Conservation (phyloP, 768 basidiomycete species). For the Tubosaeta brunneosetosa region DNA sequence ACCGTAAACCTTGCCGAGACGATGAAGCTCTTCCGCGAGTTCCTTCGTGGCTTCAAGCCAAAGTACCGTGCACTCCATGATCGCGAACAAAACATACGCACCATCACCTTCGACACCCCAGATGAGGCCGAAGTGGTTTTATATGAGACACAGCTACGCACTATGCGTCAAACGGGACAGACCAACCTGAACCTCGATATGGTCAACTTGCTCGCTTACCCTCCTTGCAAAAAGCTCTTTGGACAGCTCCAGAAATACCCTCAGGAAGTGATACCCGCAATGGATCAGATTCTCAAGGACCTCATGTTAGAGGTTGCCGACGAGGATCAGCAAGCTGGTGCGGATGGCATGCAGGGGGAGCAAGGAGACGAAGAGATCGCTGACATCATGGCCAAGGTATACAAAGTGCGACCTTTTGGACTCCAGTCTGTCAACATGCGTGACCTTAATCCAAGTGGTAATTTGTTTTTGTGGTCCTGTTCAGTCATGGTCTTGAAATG, state of each 20-base stretch:
- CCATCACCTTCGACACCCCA: slow-evolving; percentile 49
- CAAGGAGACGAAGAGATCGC: slow-evolving; percentile 82
- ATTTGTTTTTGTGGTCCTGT: slow-evolving; percentile 10
- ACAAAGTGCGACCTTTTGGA: slow-evolving; percentile 92
- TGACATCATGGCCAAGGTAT: slow-evolving; percentile 82
- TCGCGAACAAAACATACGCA: slow-evolving; percentile 51
- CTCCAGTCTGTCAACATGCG: slow-evolving; percentile 87
- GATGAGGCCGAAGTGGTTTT: slow-evolving; percentile 63
- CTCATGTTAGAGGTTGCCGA: slow-evolving; percentile 86
- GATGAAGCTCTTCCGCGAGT: slow-evolving; percentile 86
- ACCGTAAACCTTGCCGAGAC: slow-evolving; percentile 89
- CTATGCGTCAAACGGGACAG: slow-evolving; percentile 89
- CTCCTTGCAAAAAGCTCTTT: slow-evolving; percentile 77
- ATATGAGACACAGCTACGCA: slow-evolving; percentile 78
- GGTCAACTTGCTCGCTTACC: slow-evolving; percentile 80
- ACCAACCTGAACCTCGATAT: slow-evolving; percentile 91
- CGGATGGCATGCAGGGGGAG: slow-evolving; percentile 71
- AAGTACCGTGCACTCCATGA: slow-evolving; percentile 81
- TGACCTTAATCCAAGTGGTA: slow-evolving; percentile 89
- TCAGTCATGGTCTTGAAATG: neutral
- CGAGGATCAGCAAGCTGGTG: slow-evolving; percentile 64
- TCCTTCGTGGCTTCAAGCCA: slow-evolving; percentile 87
- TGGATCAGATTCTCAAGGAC: slow-evolving; percentile 96
- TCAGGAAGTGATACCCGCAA: slow-evolving; percentile 93
- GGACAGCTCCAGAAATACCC: slow-evolving; percentile 88